These are phyloP conservation scores for Zymoseptoria passerinii DNA, from an alignment of 2,329 filamentous ascomycete species.

Conservation along the genomic window DNA sequence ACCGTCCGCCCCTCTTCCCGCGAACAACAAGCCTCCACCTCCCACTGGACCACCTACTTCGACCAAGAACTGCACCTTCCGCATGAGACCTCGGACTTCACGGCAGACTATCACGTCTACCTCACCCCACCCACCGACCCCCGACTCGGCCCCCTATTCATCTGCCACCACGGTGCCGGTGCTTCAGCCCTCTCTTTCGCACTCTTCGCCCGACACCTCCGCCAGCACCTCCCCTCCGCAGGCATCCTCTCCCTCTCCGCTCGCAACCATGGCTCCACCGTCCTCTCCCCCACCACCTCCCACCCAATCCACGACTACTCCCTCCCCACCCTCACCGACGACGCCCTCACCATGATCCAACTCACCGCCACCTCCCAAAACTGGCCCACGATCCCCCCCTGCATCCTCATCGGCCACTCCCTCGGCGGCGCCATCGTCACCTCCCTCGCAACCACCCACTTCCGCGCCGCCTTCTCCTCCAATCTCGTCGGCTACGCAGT, in stretches of 20 bases:
- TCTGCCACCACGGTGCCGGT: conserved; percentile 90
- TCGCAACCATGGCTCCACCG: conserved; percentile 72
- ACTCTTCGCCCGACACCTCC: conserved; percentile 66
- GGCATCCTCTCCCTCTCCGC: conserved; percentile 82
- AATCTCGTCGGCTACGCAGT: conserved; percentile 78
- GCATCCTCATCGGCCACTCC: conserved; percentile 83
- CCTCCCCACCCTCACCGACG: conserved; percentile 62
- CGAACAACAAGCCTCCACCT: conserved; percentile 48
- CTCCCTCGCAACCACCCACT: conserved; percentile 56
- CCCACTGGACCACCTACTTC: conserved; percentile 86
- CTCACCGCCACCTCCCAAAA: conserved; percentile 59
- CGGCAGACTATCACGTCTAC: conserved; percentile 73
- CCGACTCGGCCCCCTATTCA: conserved; percentile 69
- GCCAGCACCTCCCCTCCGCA: conserved; percentile 65
- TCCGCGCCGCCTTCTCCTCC: conserved; percentile 46
- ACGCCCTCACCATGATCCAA: conserved; percentile 62
- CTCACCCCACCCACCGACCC: conserved; percentile 61
- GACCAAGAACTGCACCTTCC: conserved; percentile 74
- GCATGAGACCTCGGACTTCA: conserved; percentile 32
- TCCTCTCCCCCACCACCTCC: conserved; percentile 33
- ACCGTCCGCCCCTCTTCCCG: conserved; percentile 29
- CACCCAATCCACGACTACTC: conserved; percentile 55
- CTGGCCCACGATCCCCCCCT: conserved; percentile 65
- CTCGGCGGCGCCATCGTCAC: conserved; percentile 88
- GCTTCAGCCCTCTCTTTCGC: conserved; percentile 92